phyloP scores from a whole-genome alignment of 2,329 filamentous ascomycete species.

The Verticillium albo-atrum region DNA sequence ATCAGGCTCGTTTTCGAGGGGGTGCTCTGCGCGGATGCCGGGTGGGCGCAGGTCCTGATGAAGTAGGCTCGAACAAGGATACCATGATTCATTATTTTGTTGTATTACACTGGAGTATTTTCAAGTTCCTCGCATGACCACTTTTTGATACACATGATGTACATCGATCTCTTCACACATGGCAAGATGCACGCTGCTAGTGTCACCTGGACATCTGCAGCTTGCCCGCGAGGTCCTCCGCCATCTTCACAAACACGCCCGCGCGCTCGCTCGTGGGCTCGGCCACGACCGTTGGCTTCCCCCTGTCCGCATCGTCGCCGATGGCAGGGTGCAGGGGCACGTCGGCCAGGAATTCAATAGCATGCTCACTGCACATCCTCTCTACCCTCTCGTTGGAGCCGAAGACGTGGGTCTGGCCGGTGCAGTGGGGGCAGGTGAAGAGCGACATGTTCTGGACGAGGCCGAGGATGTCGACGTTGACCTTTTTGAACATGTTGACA shows the following conservation, averaged over 20 bases:
- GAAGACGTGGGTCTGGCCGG: conserved; percentile 71
- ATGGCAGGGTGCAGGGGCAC: conserved; percentile 84
- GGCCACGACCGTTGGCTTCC: conserved; percentile 84
- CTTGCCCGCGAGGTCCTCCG: conserved; percentile 46
- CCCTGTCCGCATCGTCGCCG: conserved; percentile 80
- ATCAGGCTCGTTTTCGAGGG: not conserved
- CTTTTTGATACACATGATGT: not conserved
- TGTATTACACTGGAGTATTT: too few relatives aligned
- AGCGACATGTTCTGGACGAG: conserved; percentile 91
- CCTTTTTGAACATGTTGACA: conserved; percentile 87
- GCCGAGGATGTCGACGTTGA: conserved; percentile 75
- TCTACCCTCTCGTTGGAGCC: conserved; percentile 61
- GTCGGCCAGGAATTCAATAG: conserved; percentile 78
- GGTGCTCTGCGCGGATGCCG: not conserved
- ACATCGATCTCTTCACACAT: not conserved
- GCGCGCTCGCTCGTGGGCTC: conserved; percentile 74
- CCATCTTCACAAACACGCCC: conserved; percentile 67
- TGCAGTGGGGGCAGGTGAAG: conserved; percentile 76
- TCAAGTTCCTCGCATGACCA: too few relatives aligned
- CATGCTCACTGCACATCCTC: conserved; percentile 65
- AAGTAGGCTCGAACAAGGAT: not conserved
- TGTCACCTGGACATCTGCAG: conserved; percentile 21
- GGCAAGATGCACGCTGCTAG: not conserved
- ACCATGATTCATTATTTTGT: not conserved
- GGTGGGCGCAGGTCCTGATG: not conserved